Conservation (phyloP, 2,329 filamentous ascomycete genomes). For the Aulographum hederae region DNA sequence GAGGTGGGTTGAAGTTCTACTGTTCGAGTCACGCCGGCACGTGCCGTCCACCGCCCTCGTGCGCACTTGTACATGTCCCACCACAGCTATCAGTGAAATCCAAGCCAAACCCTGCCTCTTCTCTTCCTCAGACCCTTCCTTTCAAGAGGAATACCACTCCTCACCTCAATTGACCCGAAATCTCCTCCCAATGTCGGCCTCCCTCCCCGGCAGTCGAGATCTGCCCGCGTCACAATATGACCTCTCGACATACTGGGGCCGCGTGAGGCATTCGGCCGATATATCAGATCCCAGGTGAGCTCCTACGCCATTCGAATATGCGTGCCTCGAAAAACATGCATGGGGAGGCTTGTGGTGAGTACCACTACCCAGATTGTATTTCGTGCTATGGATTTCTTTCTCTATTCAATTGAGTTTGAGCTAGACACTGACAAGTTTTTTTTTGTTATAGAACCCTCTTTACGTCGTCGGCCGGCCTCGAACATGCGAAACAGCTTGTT, state of each 20-base stretch:
- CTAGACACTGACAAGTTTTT: background rate
- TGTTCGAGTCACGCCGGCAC: too few species aligned
- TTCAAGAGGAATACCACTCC: too few species aligned
- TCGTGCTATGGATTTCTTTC: background rate
- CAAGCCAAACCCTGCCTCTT: too few species aligned
- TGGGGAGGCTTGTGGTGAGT: conserved; percentile 1
- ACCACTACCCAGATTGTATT: background rate
- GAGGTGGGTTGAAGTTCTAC: too few species aligned
- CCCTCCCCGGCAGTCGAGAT: conserved; percentile 51
- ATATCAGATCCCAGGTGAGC: conserved; percentile 90
- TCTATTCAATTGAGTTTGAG: background rate
- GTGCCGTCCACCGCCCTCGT: too few species aligned
- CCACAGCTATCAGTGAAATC: too few species aligned
- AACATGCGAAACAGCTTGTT: conserved; percentile 69
- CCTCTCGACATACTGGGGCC: conserved; percentile 82
- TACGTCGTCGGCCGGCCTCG: conserved; percentile 58
- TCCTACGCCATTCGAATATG: conserved; percentile 2
- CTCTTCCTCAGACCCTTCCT: too few species aligned
- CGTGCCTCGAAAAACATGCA: too few species aligned
- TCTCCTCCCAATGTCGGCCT: conserved; percentile 33
- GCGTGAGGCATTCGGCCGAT: conserved; percentile 74
- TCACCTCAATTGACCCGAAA: background rate
- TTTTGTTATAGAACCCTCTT: conserved; percentile 56
- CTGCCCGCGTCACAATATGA: conserved; percentile 86
- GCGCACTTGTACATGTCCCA: too few species aligned